phyloP scores from a whole-genome alignment of 1,284 basidiomycete genomes.

The Earliella scabrosa region DNA sequence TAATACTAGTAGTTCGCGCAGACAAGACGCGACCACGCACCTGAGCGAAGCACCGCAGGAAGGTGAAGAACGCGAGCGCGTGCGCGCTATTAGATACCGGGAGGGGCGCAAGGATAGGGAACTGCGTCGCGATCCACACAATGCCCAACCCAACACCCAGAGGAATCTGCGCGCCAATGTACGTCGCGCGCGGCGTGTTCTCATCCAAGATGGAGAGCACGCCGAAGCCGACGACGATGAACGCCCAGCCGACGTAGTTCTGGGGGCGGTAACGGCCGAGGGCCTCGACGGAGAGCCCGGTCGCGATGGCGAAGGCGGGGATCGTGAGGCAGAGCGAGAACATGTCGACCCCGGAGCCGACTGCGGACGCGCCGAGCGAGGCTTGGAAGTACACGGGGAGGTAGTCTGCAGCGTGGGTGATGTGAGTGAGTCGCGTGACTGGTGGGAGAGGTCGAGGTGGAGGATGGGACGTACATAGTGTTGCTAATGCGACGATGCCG shows the following conservation, averaged over 20 bases:
- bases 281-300: constrained; percentile 33
- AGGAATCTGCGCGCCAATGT: constrained; percentile 38
- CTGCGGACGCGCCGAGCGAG: constrained; percentile 44
- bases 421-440: background rate
- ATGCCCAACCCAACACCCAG: constrained; percentile 36
- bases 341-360: constrained; percentile 46
- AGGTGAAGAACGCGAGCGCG: constrained; percentile 35
- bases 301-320: constrained; percentile 33
- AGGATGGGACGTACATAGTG: constrained; percentile 14
- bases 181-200: constrained; percentile 33
- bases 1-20: too few relatives aligned
- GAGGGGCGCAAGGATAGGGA: constrained; percentile 39
- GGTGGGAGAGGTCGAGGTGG: too few relatives aligned
- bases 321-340: constrained; percentile 36
- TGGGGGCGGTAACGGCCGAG: constrained; percentile 39
- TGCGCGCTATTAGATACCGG: constrained; percentile 31
- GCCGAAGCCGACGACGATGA: constrained; percentile 40
- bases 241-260: constrained; percentile 43
- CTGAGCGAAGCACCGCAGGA: constrained; percentile 33
- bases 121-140: constrained; percentile 16
- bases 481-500: constrained; percentile 7
- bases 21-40: background rate
- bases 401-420: constrained; percentile 9
- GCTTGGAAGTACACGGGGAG: constrained; percentile 51
- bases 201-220: constrained; percentile 41